Percentiles rank a stretch among this genome's conserved stretches.
Conservation (phyloP, 2,329 filamentous ascomycete genomes). For the Allantophomopsis cytisporea region DNA sequence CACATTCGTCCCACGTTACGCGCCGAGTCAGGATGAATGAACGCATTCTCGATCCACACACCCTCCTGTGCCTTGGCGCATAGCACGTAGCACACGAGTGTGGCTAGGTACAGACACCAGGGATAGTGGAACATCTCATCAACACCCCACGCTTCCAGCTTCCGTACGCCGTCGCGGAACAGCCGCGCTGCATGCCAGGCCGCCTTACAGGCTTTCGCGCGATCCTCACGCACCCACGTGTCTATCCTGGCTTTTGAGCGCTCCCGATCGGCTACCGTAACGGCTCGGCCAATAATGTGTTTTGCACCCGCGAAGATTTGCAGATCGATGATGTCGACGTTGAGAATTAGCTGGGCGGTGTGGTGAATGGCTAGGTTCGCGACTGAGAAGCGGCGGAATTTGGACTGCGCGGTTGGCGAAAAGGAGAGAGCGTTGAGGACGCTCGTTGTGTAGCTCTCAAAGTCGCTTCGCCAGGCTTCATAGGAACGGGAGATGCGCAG, state of each 20-base stretch:
- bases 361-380: slow-evolving; percentile 43
- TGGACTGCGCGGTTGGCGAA: slow-evolving; percentile 17
- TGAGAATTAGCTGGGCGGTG: slow-evolving; percentile 38
- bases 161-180: slow-evolving; percentile 32
- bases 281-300: slow-evolving; percentile 42
- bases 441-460: slow-evolving; percentile 32
- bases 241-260: slow-evolving; percentile 35
- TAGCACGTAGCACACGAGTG: slow-evolving; percentile 42
- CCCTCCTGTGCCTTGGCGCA: slow-evolving; percentile 19
- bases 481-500: slow-evolving; percentile 36
- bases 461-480: slow-evolving; percentile 42
- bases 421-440: slow-evolving; percentile 13
- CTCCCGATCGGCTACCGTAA: slow-evolving; percentile 33
- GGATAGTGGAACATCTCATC: slow-evolving; percentile 44
- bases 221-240: slow-evolving; percentile 27
- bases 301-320: slow-evolving; percentile 47
- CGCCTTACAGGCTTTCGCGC: slow-evolving; percentile 23
- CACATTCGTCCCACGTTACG: background rate
- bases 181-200: slow-evolving; percentile 39
- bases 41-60: background rate
- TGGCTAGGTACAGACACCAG: slow-evolving; percentile 47
- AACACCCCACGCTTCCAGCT: slow-evolving; percentile 34
- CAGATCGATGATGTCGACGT: slow-evolving; percentile 44
- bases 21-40: background rate
- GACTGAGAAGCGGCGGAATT: slow-evolving; percentile 32